Conservation (phyloP, 2,329 filamentous ascomycete species). For the Dothiorella sarmentorum region DNA sequence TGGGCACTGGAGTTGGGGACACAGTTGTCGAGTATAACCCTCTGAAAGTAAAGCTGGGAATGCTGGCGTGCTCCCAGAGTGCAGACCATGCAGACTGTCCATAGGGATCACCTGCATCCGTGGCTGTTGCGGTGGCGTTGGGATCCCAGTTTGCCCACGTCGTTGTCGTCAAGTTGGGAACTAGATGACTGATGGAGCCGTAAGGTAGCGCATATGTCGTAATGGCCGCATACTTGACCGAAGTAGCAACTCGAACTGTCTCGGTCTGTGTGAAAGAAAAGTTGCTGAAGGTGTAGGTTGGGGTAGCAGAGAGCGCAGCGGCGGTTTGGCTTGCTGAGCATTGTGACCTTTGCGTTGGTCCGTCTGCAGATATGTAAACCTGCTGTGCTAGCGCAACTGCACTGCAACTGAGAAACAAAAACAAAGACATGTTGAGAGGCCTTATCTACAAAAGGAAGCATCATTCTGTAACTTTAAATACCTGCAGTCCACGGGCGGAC, state of each 20-base stretch:
- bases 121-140: constrained; percentile 31
- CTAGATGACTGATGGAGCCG: constrained; percentile 32
- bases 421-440: background rate
- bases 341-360: constrained; percentile 28
- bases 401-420: background rate
- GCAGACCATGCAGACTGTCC: constrained; percentile 40
- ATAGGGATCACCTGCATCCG: constrained; percentile 36
- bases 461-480: background rate
- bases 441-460: background rate
- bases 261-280: constrained; percentile 40
- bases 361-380: constrained; percentile 33
- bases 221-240: constrained; percentile 31
- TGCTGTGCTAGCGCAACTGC: constrained; percentile 30
- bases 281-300: constrained; percentile 30
- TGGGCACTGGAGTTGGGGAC: constrained; percentile 41
- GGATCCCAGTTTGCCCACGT: constrained; percentile 44
- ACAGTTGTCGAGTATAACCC: constrained; percentile 37
- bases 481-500: background rate
- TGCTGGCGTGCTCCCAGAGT: constrained; percentile 35
- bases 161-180: constrained; percentile 37
- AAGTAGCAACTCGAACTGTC: constrained; percentile 39
- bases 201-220: constrained; percentile 38
- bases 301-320: constrained; percentile 25
- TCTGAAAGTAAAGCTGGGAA: constrained; percentile 37
- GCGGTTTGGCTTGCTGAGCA: constrained; percentile 28